phyloP scores from a whole-genome alignment of 202 grass and related monocot species.

The Schoenoplectus tabernaemontani region DNA sequence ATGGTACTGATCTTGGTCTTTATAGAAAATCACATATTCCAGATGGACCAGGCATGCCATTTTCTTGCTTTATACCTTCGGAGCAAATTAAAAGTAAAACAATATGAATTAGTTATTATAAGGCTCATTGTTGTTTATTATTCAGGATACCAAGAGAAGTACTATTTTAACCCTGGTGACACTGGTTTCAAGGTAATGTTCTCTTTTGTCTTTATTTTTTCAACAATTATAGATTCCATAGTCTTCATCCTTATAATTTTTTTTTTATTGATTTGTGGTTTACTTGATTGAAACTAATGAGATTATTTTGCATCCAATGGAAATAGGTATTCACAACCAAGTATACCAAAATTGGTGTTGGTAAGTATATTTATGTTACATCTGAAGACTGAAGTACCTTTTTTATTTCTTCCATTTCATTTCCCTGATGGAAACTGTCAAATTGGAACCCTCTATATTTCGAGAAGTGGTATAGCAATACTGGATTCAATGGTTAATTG shows the following conservation, averaged over 20 bases:
- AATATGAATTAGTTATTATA: neutral
- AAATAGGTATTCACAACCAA: slow-evolving; percentile 77
- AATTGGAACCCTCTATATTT: neutral
- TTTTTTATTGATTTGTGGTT: neutral
- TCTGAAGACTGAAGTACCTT: neutral
- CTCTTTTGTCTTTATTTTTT: neutral
- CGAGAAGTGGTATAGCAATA: neutral
- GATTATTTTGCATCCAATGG: neutral
- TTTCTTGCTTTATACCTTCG: neutral
- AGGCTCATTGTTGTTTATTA: neutral
- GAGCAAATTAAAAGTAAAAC: neutral
- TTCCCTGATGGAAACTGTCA: neutral
- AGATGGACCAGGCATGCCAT: slow-evolving; percentile 76
- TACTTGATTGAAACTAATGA: neutral
- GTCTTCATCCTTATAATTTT: neutral
- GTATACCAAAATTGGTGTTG: slow-evolving; percentile 81
- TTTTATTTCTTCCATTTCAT: neutral
- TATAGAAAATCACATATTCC: slow-evolving; percentile 97
- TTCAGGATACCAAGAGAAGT: slow-evolving; percentile 93
- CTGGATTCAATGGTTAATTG: neutral
- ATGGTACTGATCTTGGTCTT: slow-evolving; percentile 82
- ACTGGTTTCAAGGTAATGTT: slow-evolving; percentile 77
- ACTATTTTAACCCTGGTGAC: slow-evolving; percentile 87
- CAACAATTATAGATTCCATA: neutral
- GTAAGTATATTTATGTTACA: slow-evolving; percentile 47